Conservation (phyloP, 2,329 filamentous ascomycete genomes). For the Hyphodiscus sp. region DNA sequence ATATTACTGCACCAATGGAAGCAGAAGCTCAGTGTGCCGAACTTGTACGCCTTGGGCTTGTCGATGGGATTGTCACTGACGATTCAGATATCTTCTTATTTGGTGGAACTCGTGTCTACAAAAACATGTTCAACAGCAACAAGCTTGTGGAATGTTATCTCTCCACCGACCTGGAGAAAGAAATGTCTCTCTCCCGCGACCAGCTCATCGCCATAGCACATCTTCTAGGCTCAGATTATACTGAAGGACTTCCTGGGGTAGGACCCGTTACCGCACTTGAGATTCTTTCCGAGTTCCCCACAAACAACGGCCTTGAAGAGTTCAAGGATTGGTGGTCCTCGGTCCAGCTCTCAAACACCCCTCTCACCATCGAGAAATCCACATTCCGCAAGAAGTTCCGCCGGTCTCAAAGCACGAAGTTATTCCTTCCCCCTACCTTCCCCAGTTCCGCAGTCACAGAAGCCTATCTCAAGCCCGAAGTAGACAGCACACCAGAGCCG, state of each 20-base stretch:
- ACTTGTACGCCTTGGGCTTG: conserved; percentile 76
- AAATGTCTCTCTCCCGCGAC: conserved; percentile 78
- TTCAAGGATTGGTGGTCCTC: conserved; percentile 86
- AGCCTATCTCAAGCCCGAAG: conserved; percentile 81
- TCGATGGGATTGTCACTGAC: conserved; percentile 96
- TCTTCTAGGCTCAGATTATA: conserved; percentile 89
- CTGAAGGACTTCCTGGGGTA: conserved; percentile 82
- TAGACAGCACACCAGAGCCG: conserved; percentile 67
- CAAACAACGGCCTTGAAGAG: conserved; percentile 49
- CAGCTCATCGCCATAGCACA: conserved; percentile 88
- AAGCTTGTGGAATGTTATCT: conserved; percentile 98
- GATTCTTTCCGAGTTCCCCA: conserved; percentile 82
- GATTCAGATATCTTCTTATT: conserved; percentile 97
- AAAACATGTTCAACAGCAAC: conserved; percentile 99
- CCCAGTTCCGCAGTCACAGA: conserved; percentile 71
- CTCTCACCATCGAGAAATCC: conserved; percentile 56
- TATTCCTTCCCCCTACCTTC: conserved; percentile 78
- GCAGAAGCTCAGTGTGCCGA: conserved; percentile 96
- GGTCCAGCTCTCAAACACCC: conserved; percentile 52
- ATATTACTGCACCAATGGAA: conserved; percentile 98
- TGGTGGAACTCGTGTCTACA: conserved; percentile 92
- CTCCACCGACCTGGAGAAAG: conserved; percentile 73
- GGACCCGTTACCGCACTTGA: conserved; percentile 93
- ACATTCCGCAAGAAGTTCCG: conserved; percentile 82
- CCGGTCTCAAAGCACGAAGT: conserved; percentile 68